phyloP scores from a whole-genome alignment of 2,329 filamentous ascomycete species.

The Pseudogymnoascus pannorum region DNA sequence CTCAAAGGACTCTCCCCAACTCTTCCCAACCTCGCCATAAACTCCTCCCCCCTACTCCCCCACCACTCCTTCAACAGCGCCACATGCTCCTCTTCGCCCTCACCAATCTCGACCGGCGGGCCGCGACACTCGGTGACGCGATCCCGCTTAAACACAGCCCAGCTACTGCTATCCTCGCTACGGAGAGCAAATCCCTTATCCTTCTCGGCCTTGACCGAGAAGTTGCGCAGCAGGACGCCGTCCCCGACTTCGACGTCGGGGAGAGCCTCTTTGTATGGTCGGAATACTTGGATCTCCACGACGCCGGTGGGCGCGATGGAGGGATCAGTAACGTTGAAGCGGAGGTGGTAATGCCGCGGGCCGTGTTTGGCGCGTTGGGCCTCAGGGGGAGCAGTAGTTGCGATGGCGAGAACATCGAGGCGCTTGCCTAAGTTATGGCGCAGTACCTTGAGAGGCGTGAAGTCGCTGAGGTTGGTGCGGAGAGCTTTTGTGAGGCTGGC shows the following conservation, averaged over 20 bases:
- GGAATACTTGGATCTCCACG: slow-evolving; percentile 49
- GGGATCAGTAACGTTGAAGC: slow-evolving; percentile 50
- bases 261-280: slow-evolving; percentile 49
- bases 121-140: slow-evolving; percentile 44
- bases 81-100: slow-evolving; percentile 44
- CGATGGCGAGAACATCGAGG: slow-evolving; percentile 49
- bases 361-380: slow-evolving; percentile 49
- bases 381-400: slow-evolving; percentile 41
- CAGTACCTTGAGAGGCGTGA: slow-evolving; percentile 44
- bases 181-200: slow-evolving; percentile 49
- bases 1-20: background rate
- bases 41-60: slow-evolving; percentile 11
- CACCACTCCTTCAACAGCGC: slow-evolving; percentile 41
- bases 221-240: slow-evolving; percentile 49
- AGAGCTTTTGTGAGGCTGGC: slow-evolving; percentile 18
- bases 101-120: slow-evolving; percentile 49
- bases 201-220: slow-evolving; percentile 47
- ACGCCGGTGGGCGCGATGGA: slow-evolving; percentile 44
- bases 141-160: slow-evolving; percentile 50
- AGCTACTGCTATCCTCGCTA: slow-evolving; percentile 44
- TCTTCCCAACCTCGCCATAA: slow-evolving; percentile 2
- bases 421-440: slow-evolving; percentile 42
- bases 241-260: slow-evolving; percentile 50
- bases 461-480: slow-evolving; percentile 42
- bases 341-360: slow-evolving; percentile 52